Evolutionary conservation across 805 yeast genomes (phyloP).

Genomic region (Wickerhamomyces ciferrii): DNA sequence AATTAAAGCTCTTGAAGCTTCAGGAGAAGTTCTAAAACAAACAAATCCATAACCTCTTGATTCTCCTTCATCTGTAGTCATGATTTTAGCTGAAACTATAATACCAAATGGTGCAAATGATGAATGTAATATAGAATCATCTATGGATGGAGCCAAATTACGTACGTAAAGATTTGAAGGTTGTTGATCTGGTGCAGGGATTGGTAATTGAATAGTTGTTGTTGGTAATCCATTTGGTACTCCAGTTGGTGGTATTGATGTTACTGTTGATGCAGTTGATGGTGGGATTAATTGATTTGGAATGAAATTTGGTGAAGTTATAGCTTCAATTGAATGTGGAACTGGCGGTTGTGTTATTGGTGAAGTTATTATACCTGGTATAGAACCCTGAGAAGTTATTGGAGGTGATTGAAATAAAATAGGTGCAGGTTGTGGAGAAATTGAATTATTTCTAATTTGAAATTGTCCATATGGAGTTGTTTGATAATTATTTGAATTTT

Average conservation of each 20-base stretch:
- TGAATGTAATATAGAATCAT: slow-evolving; percentile 41
- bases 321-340: background rate
- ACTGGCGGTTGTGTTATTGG: background rate
- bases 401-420: background rate
- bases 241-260: background rate
- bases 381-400: background rate
- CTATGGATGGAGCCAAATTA: slow-evolving; percentile 44
- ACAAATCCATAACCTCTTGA: slow-evolving; percentile 79
- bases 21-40: slow-evolving; percentile 54
- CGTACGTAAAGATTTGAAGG: slow-evolving; percentile 69
- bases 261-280: slow-evolving; percentile 4
- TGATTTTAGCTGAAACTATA: slow-evolving; percentile 45
- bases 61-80: slow-evolving; percentile 33
- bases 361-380: background rate
- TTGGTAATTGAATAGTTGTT: slow-evolving; percentile 18
- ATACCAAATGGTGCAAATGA: slow-evolving; percentile 42
- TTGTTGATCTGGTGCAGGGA: slow-evolving; percentile 45
- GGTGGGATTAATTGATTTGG: background rate
- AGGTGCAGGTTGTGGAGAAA: slow-evolving; percentile 5
- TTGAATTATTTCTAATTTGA: slow-evolving; percentile 2
- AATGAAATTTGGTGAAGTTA: background rate
- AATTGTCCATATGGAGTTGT: background rate
- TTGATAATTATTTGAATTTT: background rate
- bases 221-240: slow-evolving; percentile 8
- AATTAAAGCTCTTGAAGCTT: slow-evolving; percentile 62